phyloP scores from a whole-genome alignment of 2,329 filamentous ascomycete species.

The Microcera coccophila region DNA sequence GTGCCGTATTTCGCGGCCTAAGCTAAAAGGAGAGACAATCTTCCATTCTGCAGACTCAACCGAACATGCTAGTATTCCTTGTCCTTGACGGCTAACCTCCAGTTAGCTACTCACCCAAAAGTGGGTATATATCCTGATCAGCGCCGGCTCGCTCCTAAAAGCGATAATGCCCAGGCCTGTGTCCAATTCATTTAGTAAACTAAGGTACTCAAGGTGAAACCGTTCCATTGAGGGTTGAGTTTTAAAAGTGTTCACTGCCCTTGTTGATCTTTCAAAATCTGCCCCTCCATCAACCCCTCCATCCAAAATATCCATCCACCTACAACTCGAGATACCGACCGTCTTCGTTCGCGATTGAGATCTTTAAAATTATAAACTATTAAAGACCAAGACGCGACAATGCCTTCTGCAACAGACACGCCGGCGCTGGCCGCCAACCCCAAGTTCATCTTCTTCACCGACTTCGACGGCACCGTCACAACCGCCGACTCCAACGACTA shows the following conservation, averaged over 20 bases:
- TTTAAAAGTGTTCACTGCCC: neutral
- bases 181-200: too few species aligned
- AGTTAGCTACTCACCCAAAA: too few species aligned
- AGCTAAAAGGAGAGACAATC: neutral
- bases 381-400: constrained; percentile 22
- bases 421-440: constrained; percentile 65
- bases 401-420: constrained; percentile 45
- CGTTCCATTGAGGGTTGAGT: neutral
- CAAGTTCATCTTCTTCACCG: constrained; percentile 96
- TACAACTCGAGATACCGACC: neutral
- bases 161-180: too few species aligned
- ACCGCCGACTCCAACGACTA: constrained; percentile 62
- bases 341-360: neutral
- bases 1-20: neutral
- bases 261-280: neutral
- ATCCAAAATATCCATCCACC: neutral
- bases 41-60: neutral
- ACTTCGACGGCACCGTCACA: constrained; percentile 97
- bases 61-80: neutral
- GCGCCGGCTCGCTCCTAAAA: too few species aligned
- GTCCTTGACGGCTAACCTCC: too few species aligned
- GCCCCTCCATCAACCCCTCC: constrained; percentile 1
- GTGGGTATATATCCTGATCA: too few species aligned
- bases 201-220: too few species aligned
- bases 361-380: neutral